phyloP scores from a whole-genome alignment of 1,139 yeast species.

The Candida dubliniensis region DNA sequence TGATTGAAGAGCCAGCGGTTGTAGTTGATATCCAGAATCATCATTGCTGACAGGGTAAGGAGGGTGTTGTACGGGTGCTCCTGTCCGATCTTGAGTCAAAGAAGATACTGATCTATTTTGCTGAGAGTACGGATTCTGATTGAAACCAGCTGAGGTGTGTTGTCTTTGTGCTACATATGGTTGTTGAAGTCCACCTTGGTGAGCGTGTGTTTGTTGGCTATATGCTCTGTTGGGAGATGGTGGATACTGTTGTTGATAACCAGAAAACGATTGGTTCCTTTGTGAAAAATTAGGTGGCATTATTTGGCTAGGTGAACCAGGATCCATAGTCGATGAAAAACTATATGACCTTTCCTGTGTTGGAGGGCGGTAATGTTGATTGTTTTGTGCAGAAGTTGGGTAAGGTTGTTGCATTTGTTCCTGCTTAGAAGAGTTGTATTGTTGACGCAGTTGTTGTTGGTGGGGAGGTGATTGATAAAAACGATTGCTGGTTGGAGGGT shows the following conservation, averaged over 20 bases:
- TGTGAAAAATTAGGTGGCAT: background rate
- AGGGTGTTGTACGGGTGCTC: conserved; percentile 9
- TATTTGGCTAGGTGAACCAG: conserved; percentile 1
- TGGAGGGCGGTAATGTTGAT: conserved; percentile 4
- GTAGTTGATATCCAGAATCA: conserved; percentile 6
- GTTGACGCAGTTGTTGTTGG: conserved; percentile 13
- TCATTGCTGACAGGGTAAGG: conserved; percentile 3
- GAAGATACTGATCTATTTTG: conserved; percentile 10
- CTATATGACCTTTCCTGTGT: background rate
- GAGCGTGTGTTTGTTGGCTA: background rate
- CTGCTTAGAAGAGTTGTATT: background rate
- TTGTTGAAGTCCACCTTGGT: conserved; percentile 5
- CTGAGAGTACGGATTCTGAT: conserved; percentile 6
- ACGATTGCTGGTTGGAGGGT: conserved; percentile 4
- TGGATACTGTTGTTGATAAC: background rate
- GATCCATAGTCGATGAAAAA: conserved; percentile 1
- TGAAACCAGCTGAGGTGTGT: conserved; percentile 9
- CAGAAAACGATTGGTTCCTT: background rate
- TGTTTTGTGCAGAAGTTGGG: background rate
- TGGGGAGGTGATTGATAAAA: conserved; percentile 10
- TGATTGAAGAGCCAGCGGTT: conserved; percentile 1
- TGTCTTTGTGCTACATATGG: conserved; percentile 12
- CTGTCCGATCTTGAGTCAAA: conserved; percentile 7
- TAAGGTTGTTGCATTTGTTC: conserved; percentile 7
- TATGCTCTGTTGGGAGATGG: conserved; percentile 1